A percentile compares a stretch with the other conserved stretches of the same genome.
phyloP scores from a whole-genome alignment of 805 yeast species.

The Kluyveromyces aestuarii region DNA sequence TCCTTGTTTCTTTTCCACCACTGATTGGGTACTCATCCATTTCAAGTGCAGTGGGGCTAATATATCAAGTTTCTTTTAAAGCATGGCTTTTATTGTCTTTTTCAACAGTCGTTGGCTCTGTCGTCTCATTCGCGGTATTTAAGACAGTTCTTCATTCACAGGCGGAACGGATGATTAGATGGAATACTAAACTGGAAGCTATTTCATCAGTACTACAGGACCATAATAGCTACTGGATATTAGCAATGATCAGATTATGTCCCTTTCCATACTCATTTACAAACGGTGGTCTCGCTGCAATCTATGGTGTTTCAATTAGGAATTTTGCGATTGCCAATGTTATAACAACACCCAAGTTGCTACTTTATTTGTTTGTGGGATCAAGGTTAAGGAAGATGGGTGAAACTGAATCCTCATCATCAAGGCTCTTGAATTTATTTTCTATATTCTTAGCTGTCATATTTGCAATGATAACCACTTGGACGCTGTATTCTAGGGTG shows the following conservation, averaged over 20 bases:
- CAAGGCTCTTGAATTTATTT: constrained; percentile 51
- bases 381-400: constrained; percentile 64
- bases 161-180: constrained; percentile 51
- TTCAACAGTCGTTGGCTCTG: constrained; percentile 66
- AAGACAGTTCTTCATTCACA: constrained; percentile 45
- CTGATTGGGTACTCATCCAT: constrained; percentile 71
- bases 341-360: constrained; percentile 71
- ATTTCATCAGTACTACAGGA: constrained; percentile 67
- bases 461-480: constrained; percentile 53
- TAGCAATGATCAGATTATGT: constrained; percentile 70
- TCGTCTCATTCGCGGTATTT: constrained; percentile 62
- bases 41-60: constrained; percentile 63
- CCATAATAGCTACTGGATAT: constrained; percentile 52
- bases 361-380: constrained; percentile 74
- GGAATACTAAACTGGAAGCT: constrained; percentile 61
- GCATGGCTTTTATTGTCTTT: constrained; percentile 75
- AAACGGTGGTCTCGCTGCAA: constrained; percentile 85
- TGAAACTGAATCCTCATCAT: constrained; percentile 38
- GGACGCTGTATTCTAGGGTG: constrained; percentile 53
- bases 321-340: constrained; percentile 65
- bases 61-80: constrained; percentile 60
- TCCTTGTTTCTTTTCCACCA: constrained; percentile 83
- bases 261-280: constrained; percentile 91
- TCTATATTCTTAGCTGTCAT: constrained; percentile 49
- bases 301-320: constrained; percentile 59